Conservation (phyloP, 768 basidiomycete genomes). For the Pleurotus tuoliensis region DNA sequence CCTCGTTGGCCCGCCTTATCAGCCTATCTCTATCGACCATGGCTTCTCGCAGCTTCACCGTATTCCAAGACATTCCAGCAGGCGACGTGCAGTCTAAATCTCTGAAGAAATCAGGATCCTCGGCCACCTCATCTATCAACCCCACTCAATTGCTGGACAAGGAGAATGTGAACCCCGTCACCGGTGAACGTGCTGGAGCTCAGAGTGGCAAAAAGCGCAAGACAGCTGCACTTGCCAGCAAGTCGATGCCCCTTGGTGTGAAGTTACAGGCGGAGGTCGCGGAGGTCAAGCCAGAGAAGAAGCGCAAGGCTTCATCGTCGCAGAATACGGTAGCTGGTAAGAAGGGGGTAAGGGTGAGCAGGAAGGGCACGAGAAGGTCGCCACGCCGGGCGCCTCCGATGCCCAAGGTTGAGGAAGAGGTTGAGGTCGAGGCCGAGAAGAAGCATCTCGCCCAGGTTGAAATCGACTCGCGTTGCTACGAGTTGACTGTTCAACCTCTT, state of each 20-base stretch:
- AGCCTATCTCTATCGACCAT: not conserved
- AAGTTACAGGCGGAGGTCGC: slow-evolving; percentile 46
- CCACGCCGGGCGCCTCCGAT: slow-evolving; percentile 53
- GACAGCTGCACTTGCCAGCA: slow-evolving; percentile 53
- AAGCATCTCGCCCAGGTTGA: slow-evolving; percentile 42
- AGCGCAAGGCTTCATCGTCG: slow-evolving; percentile 48
- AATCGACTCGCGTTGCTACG: slow-evolving; percentile 75
- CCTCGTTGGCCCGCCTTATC: not conserved
- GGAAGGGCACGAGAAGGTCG: slow-evolving; percentile 35
- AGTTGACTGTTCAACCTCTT: slow-evolving; percentile 72
- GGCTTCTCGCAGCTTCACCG: slow-evolving; percentile 5
- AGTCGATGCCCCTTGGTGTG: slow-evolving; percentile 32
- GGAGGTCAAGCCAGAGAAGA: slow-evolving; percentile 50
- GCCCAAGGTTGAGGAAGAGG: slow-evolving; percentile 58
- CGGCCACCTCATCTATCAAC: not conserved
- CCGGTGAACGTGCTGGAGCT: slow-evolving; percentile 55
- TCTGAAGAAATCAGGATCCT: not conserved
- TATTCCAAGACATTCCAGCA: slow-evolving; percentile 2
- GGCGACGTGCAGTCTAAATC: not conserved
- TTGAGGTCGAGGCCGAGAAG: slow-evolving; percentile 22
- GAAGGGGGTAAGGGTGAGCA: slow-evolving; percentile 33
- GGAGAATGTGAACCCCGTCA: slow-evolving; percentile 76
- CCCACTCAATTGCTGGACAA: slow-evolving; percentile 44
- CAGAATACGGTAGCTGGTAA: slow-evolving; percentile 30
- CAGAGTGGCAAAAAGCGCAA: slow-evolving; percentile 58